phyloP scores from a whole-genome alignment of 176 grass and related monocot species.

The Canna indica region DNA sequence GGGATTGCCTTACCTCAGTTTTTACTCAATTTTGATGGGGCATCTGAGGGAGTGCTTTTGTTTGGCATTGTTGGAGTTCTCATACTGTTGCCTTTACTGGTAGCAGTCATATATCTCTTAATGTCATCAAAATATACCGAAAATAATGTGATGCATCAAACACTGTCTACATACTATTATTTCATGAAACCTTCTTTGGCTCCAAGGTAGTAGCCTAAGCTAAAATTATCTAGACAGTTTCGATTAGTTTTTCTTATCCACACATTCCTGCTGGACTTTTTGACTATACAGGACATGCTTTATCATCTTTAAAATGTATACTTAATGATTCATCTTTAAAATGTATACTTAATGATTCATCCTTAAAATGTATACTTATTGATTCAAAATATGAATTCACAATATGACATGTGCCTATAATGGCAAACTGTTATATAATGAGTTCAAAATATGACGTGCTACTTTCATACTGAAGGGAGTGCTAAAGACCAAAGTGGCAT shows the following conservation, averaged over 20 bases:
- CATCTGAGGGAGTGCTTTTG: constrained; percentile 88
- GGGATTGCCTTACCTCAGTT: constrained; percentile 95
- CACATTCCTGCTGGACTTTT: too few species aligned
- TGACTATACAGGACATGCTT: too few species aligned
- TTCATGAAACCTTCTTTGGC: constrained; percentile 99
- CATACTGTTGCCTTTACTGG: constrained; percentile 89
- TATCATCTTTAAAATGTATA: too few species aligned
- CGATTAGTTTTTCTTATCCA: not conserved
- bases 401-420: too few species aligned
- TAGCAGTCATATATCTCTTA: constrained; percentile 98
- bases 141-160: constrained; percentile 99
- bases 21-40: constrained; percentile 87
- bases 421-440: too few species aligned
- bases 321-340: too few species aligned
- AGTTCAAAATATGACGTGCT: too few species aligned
- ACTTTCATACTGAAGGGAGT: too few species aligned
- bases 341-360: too few species aligned
- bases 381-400: too few species aligned
- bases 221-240: not conserved
- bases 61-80: constrained; percentile 89
- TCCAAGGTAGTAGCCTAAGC: constrained; percentile 84
- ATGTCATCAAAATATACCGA: constrained; percentile 95
- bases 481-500: too few species aligned
- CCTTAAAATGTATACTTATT: too few species aligned
- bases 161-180: constrained; percentile 87